Base-by-base conservation (phyloP, 106 monocot species). In the Dioscorea zingiberensis region DNA sequence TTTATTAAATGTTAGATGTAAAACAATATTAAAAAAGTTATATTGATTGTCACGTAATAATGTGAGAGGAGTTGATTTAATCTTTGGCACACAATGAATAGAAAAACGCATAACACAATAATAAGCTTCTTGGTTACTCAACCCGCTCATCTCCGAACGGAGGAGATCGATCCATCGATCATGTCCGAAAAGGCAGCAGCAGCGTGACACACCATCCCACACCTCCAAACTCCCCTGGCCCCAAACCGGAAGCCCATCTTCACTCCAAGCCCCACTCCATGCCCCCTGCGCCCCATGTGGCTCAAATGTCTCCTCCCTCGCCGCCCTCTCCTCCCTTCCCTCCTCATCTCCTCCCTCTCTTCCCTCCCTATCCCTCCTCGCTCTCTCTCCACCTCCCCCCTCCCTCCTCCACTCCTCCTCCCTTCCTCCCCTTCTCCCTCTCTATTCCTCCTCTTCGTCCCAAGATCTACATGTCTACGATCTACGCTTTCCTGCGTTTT, bases 381-480 rank as follows among this genome's bases (percentile, higher is more conserved):
- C 27, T 45, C 27, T n/a, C n/a, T n/a, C n/a, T 69, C 65, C 12
- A 49, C n/a, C 24, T 59, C 75, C 17, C 23, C 45, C 8, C 60
- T 15, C 17, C 46, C 13, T 53, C 55, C 51, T 26, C 70, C 59
- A 18, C 24, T 48, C 62, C 19, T 57, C 71, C 25, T 56, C 21
- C 30, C 0, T 25, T 48, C n/a, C 60, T 26, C 25, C 53, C 22
- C 23, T 63, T 13, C n/a, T n/a, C n/a, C n/a, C 17, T 56, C 54
- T 71, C 70, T 85, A 23, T 5, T 55, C 68, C 18, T 47, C 22
- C 55, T 38, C n/a, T 22, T 26, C 22, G 17, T 54, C 63, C 75
- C 70, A 93, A 89, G 70, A 81, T 97, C 75, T 97, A 84, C n/a
- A n/a, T 73, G 51, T 92, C 59, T 92, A 91, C 85, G 78, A 88